Evolutionary conservation across 116 monocot species (phyloP), one percentile per base, ranked within the genome.

Genomic region (Cymodocea nodosa): DNA sequence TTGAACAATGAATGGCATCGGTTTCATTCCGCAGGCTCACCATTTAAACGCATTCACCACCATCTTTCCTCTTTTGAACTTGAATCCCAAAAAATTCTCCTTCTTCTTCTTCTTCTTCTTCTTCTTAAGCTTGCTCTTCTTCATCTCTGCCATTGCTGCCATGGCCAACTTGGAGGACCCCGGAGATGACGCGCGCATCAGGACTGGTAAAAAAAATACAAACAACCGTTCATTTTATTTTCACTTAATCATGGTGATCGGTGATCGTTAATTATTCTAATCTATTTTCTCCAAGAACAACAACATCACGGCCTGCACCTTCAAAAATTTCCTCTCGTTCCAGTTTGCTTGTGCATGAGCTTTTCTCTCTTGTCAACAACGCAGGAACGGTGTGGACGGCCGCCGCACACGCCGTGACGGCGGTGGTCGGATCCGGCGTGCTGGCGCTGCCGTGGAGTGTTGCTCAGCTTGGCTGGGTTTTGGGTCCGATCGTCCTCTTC

Each of bases 381-480:
- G 30, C 50, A 87, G 87, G 87, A 49, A 87, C 77, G 15, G 66
- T 87, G 23, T 87, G 80, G 87, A 78, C 83, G 50, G 80, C 80
- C 11, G 52, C 73, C 1, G 77, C 82, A 18, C 83, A 87, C 20
- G 71, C 71, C 5, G 64, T 83, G n/a, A 87, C 87, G 1, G 83
- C 80, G 8, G 66, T 87, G 0, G 76, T 87, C 12, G 87, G 87
- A 2, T 75, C 78, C 6, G 83, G 87, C 2, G 79, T 83, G 50
- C 74, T 87, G 9, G 74, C 83, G 7, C 51, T 83, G 30, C 62
- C 87, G 49, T 87, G 87, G 87, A 83, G 83, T 52, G 72, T 87
- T 15, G 80, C 83, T 6, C 87, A 87, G 57, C 48, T 87, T 5
- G 87, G 87, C 2, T 87, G 87, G 87, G 63, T 76, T 0, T 23